These are phyloP conservation scores for Nothomitra cinnamomea DNA, from an alignment of 2,329 filamentous ascomycete genomes.

Conservation along the genomic window DNA sequence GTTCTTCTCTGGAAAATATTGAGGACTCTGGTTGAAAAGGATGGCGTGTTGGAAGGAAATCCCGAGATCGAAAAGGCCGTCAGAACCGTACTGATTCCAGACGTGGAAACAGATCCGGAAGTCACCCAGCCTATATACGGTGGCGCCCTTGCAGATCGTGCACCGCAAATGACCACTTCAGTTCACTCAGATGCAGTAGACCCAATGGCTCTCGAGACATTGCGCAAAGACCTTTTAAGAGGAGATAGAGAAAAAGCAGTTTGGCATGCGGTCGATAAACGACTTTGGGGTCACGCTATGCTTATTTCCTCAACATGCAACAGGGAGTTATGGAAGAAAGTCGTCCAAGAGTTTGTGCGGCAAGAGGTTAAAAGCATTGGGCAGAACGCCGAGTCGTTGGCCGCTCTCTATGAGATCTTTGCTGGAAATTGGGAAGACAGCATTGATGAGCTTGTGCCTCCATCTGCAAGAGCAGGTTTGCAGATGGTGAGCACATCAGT, in stretches of 20 bases:
- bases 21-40: constrained; percentile 65
- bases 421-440: constrained; percentile 90
- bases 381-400: constrained; percentile 69
- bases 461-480: constrained; percentile 78
- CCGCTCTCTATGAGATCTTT: constrained; percentile 82
- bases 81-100: constrained; percentile 54
- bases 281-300: constrained; percentile 93
- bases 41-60: constrained; percentile 63
- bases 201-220: constrained; percentile 47
- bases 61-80: constrained; percentile 56
- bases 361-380: constrained; percentile 78
- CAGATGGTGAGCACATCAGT: constrained; percentile 67
- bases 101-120: constrained; percentile 18
- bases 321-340: constrained; percentile 65
- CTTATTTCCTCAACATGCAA: constrained; percentile 71
- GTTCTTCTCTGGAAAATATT: constrained; percentile 78
- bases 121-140: constrained; percentile 10
- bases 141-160: background rate
- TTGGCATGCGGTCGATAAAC: constrained; percentile 83
- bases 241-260: constrained; percentile 84
- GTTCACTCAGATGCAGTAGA: constrained; percentile 36
- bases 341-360: constrained; percentile 86
- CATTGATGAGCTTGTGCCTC: constrained; percentile 85
- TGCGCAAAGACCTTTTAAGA: constrained; percentile 55
- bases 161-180: background rate